Conservation (phyloP, 495 filamentous ascomycete species). For the Lasiosphaeria hispida region DNA sequence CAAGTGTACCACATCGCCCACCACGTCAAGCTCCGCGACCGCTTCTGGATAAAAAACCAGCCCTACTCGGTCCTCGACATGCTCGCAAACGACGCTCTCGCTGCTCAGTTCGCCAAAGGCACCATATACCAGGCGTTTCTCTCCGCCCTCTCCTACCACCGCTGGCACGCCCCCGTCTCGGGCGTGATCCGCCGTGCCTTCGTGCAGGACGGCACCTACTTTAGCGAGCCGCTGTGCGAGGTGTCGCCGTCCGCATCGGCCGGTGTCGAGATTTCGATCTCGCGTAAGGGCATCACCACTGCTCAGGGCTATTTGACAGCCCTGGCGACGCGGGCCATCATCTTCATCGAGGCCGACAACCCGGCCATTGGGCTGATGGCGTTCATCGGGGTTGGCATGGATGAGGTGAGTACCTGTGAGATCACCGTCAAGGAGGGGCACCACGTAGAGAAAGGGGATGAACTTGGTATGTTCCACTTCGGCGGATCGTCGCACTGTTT, state of each 20-base stretch:
- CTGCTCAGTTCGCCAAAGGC: constrained; percentile 54
- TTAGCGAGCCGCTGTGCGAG: constrained; percentile 59
- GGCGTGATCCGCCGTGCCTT: constrained; percentile 57
- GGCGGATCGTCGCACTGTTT: constrained; percentile 65
- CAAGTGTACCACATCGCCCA: constrained; percentile 47
- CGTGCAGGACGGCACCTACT: constrained; percentile 65
- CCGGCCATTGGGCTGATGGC: constrained; percentile 63
- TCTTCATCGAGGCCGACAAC: constrained; percentile 69
- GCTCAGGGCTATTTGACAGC: constrained; percentile 60
- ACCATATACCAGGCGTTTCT: constrained; percentile 70
- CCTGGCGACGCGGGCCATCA: constrained; percentile 58
- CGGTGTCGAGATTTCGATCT: constrained; percentile 33
- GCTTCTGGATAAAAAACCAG: constrained; percentile 70
- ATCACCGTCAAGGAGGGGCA: constrained; percentile 61
- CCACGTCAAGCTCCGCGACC: constrained; percentile 45
- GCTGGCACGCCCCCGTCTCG: constrained; percentile 65
- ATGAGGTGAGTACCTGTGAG: constrained; percentile 67
- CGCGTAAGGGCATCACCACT: constrained; percentile 34
- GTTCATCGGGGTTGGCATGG: constrained; percentile 67
- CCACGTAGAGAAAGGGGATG: constrained; percentile 60
- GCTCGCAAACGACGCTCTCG: constrained; percentile 51
- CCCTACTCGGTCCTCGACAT: constrained; percentile 64
- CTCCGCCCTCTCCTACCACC: constrained; percentile 63
- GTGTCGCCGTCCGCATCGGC: constrained; percentile 26
- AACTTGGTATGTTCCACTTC: constrained; percentile 74